Evolutionary conservation across 2,329 filamentous ascomycete species (phyloP).

Genomic region (Myriosclerotinia curreyana): DNA sequence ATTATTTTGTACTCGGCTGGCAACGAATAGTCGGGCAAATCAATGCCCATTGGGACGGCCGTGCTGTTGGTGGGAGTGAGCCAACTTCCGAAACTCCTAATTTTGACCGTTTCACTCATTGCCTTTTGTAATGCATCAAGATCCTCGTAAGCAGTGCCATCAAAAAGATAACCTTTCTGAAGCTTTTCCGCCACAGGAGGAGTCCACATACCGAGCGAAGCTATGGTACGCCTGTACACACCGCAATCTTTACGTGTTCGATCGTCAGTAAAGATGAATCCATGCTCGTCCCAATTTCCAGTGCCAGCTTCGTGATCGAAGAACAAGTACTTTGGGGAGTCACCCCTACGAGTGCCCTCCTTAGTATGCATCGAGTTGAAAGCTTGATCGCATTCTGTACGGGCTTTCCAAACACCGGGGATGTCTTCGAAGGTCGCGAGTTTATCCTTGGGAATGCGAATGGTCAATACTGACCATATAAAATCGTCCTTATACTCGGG

Average conservation of each 20-base stretch:
- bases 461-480: background rate
- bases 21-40: background rate
- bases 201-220: background rate
- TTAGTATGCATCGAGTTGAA: constrained; percentile 49
- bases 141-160: background rate
- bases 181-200: background rate
- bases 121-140: background rate
- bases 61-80: background rate
- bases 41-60: background rate
- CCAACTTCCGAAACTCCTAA: constrained; percentile 2
- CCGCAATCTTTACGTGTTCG: constrained; percentile 1
- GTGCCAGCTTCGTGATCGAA: constrained; percentile 51
- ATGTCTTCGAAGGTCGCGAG: constrained; percentile 39
- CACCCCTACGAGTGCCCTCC: background rate
- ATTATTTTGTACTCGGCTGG: background rate
- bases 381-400: constrained; percentile 57
- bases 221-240: background rate
- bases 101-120: background rate
- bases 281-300: constrained; percentile 47
- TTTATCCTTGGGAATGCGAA: constrained; percentile 1
- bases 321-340: constrained; percentile 51
- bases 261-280: constrained; percentile 52
- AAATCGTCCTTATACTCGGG: background rate
- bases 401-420: constrained; percentile 48
- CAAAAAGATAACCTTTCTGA: background rate